phyloP scores from a whole-genome alignment of 2,329 filamentous ascomycete genomes.

The Chalaropsis ovoidea region DNA sequence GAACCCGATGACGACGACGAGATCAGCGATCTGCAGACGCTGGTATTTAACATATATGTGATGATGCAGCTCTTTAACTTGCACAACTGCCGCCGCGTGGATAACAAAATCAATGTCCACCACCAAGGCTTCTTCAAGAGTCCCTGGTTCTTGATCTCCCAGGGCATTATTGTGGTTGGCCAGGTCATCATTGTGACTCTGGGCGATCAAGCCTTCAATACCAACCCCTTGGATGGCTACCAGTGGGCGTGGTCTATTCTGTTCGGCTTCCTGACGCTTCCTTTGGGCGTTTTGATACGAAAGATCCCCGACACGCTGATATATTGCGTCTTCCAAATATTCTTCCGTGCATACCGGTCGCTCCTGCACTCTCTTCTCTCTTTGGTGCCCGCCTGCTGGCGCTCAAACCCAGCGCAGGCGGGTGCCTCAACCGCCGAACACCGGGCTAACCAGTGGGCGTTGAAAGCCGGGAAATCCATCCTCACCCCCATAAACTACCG shows the following conservation, averaged over 20 bases:
- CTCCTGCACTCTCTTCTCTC: constrained; percentile 25
- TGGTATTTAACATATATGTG: constrained; percentile 61
- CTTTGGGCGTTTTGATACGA: constrained; percentile 42
- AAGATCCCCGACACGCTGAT: constrained; percentile 35
- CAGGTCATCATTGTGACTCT: constrained; percentile 64
- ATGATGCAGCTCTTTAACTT: constrained; percentile 67
- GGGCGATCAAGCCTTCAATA: constrained; percentile 57
- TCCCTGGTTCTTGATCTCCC: constrained; percentile 63
- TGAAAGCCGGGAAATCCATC: constrained; percentile 28
- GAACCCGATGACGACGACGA: constrained; percentile 34
- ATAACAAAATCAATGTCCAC: constrained; percentile 63
- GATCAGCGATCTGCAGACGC: constrained; percentile 41
- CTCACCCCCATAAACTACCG: constrained; percentile 28
- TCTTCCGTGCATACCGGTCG: constrained; percentile 27
- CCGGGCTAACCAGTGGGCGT: constrained; percentile 27
- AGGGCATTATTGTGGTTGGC: constrained; percentile 55
- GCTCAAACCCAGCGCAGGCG: constrained; percentile 22
- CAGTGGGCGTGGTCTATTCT: constrained; percentile 64
- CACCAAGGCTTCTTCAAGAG: constrained; percentile 68
- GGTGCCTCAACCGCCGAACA: constrained; percentile 15
- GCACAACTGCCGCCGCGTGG: constrained; percentile 54
- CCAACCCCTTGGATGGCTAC: constrained; percentile 47
- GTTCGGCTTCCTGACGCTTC: constrained; percentile 57
- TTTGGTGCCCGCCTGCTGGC: constrained; percentile 26
- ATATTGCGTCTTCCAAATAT: constrained; percentile 29